These are phyloP conservation scores for Saturnispora gosingensis DNA, from an alignment of 805 yeast genomes.

Conservation along the genomic window DNA sequence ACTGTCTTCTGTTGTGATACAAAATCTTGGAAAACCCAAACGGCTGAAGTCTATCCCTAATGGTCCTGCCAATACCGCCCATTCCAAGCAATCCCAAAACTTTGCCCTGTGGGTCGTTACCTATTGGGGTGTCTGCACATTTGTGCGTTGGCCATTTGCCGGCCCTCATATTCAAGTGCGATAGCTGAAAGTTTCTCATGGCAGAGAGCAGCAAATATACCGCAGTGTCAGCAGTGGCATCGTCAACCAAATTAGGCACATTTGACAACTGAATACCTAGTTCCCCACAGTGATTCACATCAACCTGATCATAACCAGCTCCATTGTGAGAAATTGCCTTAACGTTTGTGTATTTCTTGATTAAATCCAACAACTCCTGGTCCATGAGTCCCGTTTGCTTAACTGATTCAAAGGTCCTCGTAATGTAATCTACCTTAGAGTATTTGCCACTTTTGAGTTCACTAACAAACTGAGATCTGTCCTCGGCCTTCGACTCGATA, in stretches of 20 bases:
- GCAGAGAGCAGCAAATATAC: slow-evolving; percentile 43
- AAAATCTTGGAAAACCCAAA: slow-evolving; percentile 66
- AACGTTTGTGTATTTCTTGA: slow-evolving; percentile 28
- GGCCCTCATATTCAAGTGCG: slow-evolving; percentile 41
- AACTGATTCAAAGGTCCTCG: slow-evolving; percentile 34
- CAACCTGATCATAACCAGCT: slow-evolving; percentile 51
- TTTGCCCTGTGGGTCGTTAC: slow-evolving; percentile 69
- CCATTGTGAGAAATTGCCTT: slow-evolving; percentile 41
- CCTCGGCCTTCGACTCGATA: slow-evolving; percentile 33
- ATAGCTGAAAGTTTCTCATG: slow-evolving; percentile 50
- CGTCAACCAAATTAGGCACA: slow-evolving; percentile 44
- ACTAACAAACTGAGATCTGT: slow-evolving; percentile 32
- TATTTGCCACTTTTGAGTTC: slow-evolving; percentile 30
- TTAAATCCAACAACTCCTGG: slow-evolving; percentile 30
- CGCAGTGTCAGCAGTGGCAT: slow-evolving; percentile 51
- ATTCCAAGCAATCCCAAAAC: slow-evolving; percentile 74
- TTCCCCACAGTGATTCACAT: slow-evolving; percentile 32
- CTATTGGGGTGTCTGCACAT: slow-evolving; percentile 49
- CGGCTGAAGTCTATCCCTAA: slow-evolving; percentile 60
- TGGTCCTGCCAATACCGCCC: slow-evolving; percentile 86
- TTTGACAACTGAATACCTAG: slow-evolving; percentile 40
- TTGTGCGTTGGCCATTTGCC: slow-evolving; percentile 53
- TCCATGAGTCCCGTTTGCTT: slow-evolving; percentile 35
- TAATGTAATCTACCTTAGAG: slow-evolving; percentile 30
- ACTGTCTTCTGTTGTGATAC: slow-evolving; percentile 60